These are phyloP conservation scores for Linanthus parryae DNA, from an alignment of 148 eudicot species.

Conservation along the genomic window DNA sequence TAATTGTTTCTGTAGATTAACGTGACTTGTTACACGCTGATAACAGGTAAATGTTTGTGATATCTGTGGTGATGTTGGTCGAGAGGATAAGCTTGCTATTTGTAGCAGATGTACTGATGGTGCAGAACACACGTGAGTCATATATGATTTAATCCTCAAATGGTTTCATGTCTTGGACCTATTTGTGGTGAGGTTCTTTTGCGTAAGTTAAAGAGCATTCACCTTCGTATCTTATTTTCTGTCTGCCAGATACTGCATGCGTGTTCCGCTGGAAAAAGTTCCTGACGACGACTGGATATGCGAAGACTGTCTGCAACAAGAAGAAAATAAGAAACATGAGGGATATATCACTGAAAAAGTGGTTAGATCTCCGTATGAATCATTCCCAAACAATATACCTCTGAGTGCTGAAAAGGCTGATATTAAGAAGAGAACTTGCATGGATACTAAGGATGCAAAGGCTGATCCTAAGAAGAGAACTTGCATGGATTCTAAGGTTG, in stretches of 20 bases:
- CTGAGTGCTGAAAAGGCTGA: conserved; percentile 2
- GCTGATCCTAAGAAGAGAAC: too few species aligned
- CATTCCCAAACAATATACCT: conserved; percentile 11
- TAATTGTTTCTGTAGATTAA: conserved; percentile 42
- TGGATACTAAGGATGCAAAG: too few species aligned
- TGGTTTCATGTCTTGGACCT: conserved; percentile 4
- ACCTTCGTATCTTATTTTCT: background rate
- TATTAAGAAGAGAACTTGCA: background rate
- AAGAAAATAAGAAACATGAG: conserved; percentile 25
- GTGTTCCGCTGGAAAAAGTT: conserved; percentile 55
- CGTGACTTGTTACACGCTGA: conserved; percentile 23
- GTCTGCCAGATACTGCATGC: conserved; percentile 80
- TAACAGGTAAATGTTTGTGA: conserved; percentile 90
- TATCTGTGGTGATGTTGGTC: conserved; percentile 97
- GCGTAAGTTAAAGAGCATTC: background rate
- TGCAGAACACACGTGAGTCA: conserved; percentile 93
- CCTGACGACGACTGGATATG: conserved; percentile 96
- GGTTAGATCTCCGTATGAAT: conserved; percentile 12
- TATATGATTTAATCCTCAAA: background rate
- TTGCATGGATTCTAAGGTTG: background rate
- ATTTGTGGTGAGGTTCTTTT: background rate
- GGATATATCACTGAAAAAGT: conserved; percentile 5
- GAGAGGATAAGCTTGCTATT: conserved; percentile 92
- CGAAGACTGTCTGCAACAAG: conserved; percentile 73
- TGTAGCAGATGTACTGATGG: conserved; percentile 91